Evolutionary conservation across 345 rosid genomes (phyloP), one percentile per base, ranked within the genome.

Genomic region (Ceriops tagal): DNA sequence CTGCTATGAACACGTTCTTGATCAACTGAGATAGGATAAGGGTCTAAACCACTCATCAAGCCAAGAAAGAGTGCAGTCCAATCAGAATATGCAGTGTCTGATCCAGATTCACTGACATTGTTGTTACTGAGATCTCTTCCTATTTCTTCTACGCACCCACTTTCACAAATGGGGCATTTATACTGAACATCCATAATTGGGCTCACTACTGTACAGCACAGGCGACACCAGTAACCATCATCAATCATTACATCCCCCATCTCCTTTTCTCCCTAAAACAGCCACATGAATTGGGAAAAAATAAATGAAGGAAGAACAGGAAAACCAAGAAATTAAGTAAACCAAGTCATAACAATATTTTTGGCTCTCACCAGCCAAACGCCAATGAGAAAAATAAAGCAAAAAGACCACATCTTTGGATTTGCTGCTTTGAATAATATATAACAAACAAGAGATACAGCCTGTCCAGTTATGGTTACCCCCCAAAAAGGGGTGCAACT

Each of bases 201-300:
- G 60, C 61, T 78, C 73, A 92, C 91, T 61, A 72, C 62, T 34
- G 63, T 86, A 46, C 79, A 78, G 64, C 89, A 90, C 73, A 81
- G 61, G 83, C 90, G 78, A 75, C 95, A 90, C 88, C 98, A 92
- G 37, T 76, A 86, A 43, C 49, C 49, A 19, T 72, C 80, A 58
- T 78, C 69, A 16, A 73, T 73, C 80, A 64, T 78, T 66, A 83
- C 64, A 64, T 85, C 93, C 75, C 78, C 92, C 93, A 89, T 86
- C 71, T 71, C 62, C 65, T 61, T 65, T 76, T 58, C 39, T 71
- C 27, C 73, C 7, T 60, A 13, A 34, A 65, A 56, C 68, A 71
- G 37, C 68, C 58, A 35, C 62, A 49, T n/a, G 6, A 52, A 51
- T n/a, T 5, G 6, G 34, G 21, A 22, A 21, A 8, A 26, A 27